Percentiles rank a stretch among this genome's conserved stretches.
These are phyloP conservation scores for Marasmius fiardii DNA, from an alignment of 1,284 basidiomycete genomes.

Conservation along the genomic window DNA sequence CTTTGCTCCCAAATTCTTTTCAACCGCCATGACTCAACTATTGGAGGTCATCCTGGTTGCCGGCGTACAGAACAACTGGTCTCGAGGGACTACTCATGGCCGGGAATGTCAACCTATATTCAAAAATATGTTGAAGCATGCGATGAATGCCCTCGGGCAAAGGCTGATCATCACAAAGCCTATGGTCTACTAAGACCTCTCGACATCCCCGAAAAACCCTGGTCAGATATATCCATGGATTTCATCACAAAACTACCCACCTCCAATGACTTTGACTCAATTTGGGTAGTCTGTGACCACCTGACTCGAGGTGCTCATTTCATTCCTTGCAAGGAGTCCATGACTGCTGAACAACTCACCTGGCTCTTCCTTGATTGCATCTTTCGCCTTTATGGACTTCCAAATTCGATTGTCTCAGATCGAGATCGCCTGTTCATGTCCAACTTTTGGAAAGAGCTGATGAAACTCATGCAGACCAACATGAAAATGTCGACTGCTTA, in stretches of 20 bases:
- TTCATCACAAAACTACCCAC: constrained; percentile 32
- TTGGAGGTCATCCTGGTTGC: not conserved
- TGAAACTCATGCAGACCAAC: constrained; percentile 15
- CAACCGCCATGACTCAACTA: not conserved
- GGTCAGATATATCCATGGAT: constrained; percentile 31
- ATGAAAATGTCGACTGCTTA: constrained; percentile 22
- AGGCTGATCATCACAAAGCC: not conserved
- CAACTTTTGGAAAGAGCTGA: constrained; percentile 22
- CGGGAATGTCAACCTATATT: constrained; percentile 6
- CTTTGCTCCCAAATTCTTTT: not conserved
- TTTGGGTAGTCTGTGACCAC: no score
- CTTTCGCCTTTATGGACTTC: constrained; percentile 26
- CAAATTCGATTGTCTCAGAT: constrained; percentile 25
- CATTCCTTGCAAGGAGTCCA: constrained; percentile 10
- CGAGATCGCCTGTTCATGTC: constrained; percentile 24
- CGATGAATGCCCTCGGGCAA: not conserved
- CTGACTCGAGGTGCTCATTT: no score
- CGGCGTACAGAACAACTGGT: no score
- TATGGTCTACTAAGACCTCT: constrained; percentile 15
- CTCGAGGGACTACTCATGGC: constrained; percentile 16
- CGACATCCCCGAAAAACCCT: constrained; percentile 22
- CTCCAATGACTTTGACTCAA: constrained; percentile 17
- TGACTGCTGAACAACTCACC: constrained; percentile 26
- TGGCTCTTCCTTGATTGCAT: constrained; percentile 23
- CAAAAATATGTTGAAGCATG: constrained; percentile 11